These are phyloP conservation scores for Taphrina populina DNA, from an alignment of 1,139 yeast species.

Conservation along the genomic window DNA sequence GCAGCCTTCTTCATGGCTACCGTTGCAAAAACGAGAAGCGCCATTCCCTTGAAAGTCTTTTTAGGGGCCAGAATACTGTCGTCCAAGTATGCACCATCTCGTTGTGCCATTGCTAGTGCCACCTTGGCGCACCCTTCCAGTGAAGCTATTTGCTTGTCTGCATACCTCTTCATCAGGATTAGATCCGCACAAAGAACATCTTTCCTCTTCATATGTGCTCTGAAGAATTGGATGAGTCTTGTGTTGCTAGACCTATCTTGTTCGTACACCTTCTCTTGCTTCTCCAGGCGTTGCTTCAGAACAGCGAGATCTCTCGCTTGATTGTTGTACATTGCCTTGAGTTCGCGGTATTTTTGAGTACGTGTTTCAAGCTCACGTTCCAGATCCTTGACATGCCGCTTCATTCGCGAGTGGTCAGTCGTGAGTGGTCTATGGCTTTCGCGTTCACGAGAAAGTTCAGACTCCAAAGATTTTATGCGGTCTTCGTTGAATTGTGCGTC, in stretches of 20 bases:
- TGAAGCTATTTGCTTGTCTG: slow-evolving; percentile 39
- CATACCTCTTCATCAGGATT: slow-evolving; percentile 39
- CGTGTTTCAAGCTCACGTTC: slow-evolving; percentile 9
- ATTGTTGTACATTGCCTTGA: slow-evolving; percentile 3
- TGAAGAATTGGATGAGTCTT: slow-evolving; percentile 37
- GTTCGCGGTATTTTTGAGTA: slow-evolving; percentile 10
- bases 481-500: too few species aligned
- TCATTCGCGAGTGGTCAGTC: too few species aligned
- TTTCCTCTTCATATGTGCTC: slow-evolving; percentile 37
- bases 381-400: slow-evolving; percentile 6
- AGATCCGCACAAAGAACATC: slow-evolving; percentile 37
- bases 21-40: slow-evolving; percentile 23
- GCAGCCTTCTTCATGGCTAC: slow-evolving; percentile 20
- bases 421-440: too few species aligned
- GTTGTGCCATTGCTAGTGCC: slow-evolving; percentile 38
- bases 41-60: slow-evolving; percentile 37
- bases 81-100: slow-evolving; percentile 41
- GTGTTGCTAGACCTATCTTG: slow-evolving; percentile 38
- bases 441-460: neutral
- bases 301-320: slow-evolving; percentile 6
- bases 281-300: slow-evolving; percentile 22
- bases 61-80: slow-evolving; percentile 15
- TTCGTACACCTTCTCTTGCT: slow-evolving; percentile 24
- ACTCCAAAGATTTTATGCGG: too few species aligned
- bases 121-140: slow-evolving; percentile 41